Percentiles rank a stretch among this genome's conserved stretches.
Conservation (phyloP, 768 basidiomycete genomes). For the Tulasnella sp. region DNA sequence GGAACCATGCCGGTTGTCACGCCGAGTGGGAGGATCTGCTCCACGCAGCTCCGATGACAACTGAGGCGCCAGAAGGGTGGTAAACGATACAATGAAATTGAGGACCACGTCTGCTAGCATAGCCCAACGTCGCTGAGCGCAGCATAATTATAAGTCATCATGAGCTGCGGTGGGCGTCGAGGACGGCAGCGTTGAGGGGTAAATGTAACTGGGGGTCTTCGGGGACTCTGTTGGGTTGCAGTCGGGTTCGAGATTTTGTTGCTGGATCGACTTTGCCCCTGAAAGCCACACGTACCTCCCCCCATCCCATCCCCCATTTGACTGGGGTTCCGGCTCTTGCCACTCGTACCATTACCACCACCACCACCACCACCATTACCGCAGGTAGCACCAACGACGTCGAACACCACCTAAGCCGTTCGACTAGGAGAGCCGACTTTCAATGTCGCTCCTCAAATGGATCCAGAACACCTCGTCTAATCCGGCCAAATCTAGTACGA, state of each 20-base stretch:
- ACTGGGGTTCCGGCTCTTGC: slow-evolving; percentile 14
- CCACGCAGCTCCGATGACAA: slow-evolving; percentile 7
- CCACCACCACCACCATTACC: background rate
- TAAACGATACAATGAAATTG: background rate
- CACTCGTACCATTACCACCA: slow-evolving; percentile 18
- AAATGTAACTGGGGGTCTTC: background rate
- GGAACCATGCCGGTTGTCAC: background rate
- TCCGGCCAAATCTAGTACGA: background rate
- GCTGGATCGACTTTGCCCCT: slow-evolving; percentile 6
- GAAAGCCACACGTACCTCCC: slow-evolving; percentile 18
- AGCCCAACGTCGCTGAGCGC: background rate
- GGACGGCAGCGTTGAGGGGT: slow-evolving; percentile 3
- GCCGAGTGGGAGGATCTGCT: background rate
- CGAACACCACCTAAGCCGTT: background rate
- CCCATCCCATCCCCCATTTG: slow-evolving; percentile 7
- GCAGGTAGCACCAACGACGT: background rate
- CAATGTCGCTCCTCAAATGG: slow-evolving; percentile 29
- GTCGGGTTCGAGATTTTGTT: slow-evolving; percentile 19
- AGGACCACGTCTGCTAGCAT: background rate
- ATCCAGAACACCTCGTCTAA: slow-evolving; percentile 22
- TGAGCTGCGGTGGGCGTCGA: background rate
- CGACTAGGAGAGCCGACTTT: background rate
- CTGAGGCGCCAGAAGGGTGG: background rate
- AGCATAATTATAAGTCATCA: background rate
- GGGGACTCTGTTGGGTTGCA: slow-evolving; percentile 12